Conservation (phyloP, 2,329 filamentous ascomycete species). For the Fusarium transvaalense region DNA sequence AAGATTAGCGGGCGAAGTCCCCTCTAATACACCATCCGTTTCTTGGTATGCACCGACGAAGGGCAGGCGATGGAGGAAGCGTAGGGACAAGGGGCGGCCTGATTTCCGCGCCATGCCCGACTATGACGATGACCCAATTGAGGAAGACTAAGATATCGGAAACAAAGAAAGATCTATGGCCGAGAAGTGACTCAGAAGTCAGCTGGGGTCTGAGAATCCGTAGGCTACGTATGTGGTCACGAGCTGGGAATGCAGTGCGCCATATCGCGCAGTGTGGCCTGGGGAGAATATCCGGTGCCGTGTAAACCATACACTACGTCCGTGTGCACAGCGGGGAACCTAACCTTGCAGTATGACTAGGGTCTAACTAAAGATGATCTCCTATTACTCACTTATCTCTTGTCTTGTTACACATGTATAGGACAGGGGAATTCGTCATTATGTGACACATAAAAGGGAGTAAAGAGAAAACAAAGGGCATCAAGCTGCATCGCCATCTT, state of each 20-base stretch:
- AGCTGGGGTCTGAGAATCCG: conserved; percentile 7
- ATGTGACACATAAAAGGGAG: conserved; percentile 21
- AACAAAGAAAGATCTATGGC: conserved; percentile 11
- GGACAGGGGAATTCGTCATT: conserved; percentile 1
- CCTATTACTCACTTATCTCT: conserved; percentile 22
- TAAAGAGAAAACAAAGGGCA: conserved; percentile 18
- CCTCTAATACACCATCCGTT: conserved; percentile 6
- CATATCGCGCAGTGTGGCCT: conserved; percentile 25
- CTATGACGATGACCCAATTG: conserved; percentile 53
- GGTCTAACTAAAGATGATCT: conserved; percentile 9
- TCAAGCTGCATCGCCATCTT: conserved; percentile 3
- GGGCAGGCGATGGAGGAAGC: conserved; percentile 33
- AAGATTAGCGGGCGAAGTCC: conserved; percentile 40
- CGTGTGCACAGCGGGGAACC: conserved; percentile 22
- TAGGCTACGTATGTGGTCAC: conserved; percentile 34
- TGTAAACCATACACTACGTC: conserved; percentile 13
- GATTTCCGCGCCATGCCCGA: conserved; percentile 53
- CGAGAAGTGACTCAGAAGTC: conserved; percentile 12
- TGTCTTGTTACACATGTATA: conserved; percentile 20
- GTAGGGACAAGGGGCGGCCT: conserved; percentile 47
- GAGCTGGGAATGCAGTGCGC: conserved; percentile 29
- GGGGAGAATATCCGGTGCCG: conserved; percentile 21
- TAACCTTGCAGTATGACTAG: conserved; percentile 5
- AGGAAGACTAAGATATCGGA: conserved; percentile 40
- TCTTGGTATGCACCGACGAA: conserved; percentile 7